phyloP scores from a whole-genome alignment of 768 basidiomycete genomes.

The Gymnopilus junonius region DNA sequence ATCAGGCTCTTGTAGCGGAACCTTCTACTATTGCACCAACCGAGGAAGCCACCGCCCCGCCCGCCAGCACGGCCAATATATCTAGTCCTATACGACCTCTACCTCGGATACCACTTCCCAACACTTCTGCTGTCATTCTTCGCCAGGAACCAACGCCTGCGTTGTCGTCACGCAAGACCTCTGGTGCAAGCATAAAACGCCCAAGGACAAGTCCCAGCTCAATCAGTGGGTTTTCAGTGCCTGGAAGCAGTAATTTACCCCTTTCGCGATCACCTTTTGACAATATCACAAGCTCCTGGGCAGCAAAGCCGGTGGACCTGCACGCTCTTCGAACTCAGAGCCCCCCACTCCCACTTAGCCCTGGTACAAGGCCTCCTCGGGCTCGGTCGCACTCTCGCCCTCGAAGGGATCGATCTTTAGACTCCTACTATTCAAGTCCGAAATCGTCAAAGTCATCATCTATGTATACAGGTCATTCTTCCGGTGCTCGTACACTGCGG shows the following conservation, averaged over 20 bases:
- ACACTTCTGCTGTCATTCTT: constrained; percentile 7
- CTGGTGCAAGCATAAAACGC: constrained; percentile 20
- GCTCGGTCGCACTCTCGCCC: constrained; percentile 28
- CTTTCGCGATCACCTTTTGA: constrained; percentile 16
- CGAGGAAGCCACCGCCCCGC: constrained; percentile 9
- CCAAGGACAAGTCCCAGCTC: constrained; percentile 30
- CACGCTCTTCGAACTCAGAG: constrained; percentile 14
- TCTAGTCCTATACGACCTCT: constrained; percentile 25
- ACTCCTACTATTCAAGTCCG: constrained; percentile 16
- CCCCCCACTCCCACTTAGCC: constrained; percentile 7
- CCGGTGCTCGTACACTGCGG: neutral
- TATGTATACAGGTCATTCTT: neutral
- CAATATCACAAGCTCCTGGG: constrained; percentile 26
- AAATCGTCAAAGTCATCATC: neutral
- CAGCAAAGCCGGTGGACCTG: constrained; percentile 29
- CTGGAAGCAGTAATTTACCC: neutral
- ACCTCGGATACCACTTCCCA: constrained; percentile 26
- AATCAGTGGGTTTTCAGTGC: constrained; percentile 13
- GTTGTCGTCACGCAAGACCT: neutral
- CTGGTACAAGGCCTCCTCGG: constrained; percentile 12
- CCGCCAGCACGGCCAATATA: neutral
- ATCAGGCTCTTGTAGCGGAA: constrained; percentile 32
- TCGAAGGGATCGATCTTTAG: constrained; percentile 24
- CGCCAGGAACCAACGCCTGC: neutral
- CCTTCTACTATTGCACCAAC: constrained; percentile 4